phyloP scores from a whole-genome alignment of 192 early-diverging fungal species.

The Backusella mclennaniae region DNA sequence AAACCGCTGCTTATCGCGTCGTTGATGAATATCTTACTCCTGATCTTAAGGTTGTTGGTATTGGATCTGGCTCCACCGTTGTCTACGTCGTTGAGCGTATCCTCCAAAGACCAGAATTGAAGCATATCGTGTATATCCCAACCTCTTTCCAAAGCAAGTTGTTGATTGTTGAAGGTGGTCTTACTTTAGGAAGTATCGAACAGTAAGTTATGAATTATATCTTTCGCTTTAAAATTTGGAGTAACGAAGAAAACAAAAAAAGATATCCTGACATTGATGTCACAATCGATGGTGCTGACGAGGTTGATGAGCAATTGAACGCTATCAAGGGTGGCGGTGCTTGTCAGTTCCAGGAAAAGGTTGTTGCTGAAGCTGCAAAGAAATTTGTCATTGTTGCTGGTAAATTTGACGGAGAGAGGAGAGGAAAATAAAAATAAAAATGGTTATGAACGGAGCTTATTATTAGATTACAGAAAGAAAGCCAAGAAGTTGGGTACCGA shows the following conservation, averaged over 20 bases:
- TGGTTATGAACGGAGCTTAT: neutral
- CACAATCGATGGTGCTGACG: conserved; percentile 91
- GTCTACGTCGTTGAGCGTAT: conserved; percentile 87
- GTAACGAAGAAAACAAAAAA: neutral
- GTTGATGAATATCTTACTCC: conserved; percentile 84
- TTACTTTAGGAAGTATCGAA: conserved; percentile 75
- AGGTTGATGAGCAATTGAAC: conserved; percentile 82
- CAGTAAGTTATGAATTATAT: conserved; percentile 48
- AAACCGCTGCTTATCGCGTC: conserved; percentile 82
- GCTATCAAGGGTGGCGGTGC: conserved; percentile 96
- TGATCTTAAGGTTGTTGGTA: conserved; percentile 73
- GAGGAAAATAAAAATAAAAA: neutral
- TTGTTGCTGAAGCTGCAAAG: conserved; percentile 80
- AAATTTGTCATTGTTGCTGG: conserved; percentile 85
- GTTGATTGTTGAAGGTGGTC: conserved; percentile 78
- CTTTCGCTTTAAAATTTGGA: neutral
- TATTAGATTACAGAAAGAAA: conserved; percentile 70
- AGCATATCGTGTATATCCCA: conserved; percentile 81
- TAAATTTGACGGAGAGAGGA: neutral
- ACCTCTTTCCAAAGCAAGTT: conserved; percentile 91
- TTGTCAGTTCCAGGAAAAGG: conserved; percentile 92
- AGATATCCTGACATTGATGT: conserved; percentile 79
- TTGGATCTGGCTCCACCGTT: conserved; percentile 86
- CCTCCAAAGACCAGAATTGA: conserved; percentile 58
- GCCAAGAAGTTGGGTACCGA: conserved; percentile 68